Evolutionary conservation across 345 rosid genomes (phyloP).

Genomic region (Isatis tinctoria): DNA sequence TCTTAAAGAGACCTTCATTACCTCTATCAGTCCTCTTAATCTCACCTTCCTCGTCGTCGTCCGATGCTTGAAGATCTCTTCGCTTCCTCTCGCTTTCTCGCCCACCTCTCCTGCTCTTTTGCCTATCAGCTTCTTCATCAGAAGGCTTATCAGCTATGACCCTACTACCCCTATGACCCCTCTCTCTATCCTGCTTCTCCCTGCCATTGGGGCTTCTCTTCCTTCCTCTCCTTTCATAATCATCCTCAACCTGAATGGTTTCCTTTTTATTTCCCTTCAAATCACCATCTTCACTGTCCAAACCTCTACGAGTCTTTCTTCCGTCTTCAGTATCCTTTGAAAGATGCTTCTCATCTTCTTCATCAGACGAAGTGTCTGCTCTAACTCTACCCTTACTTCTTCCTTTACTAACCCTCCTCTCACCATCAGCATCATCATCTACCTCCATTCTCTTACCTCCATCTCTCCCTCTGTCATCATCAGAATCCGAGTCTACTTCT

Average conservation of each 20-base stretch:
- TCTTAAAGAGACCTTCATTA: slow-evolving; percentile 19
- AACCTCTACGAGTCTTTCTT: not conserved
- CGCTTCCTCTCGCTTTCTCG: slow-evolving; percentile 24
- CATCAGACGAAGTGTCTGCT: slow-evolving; percentile 23
- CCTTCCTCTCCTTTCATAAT: not conserved
- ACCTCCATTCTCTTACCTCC: not conserved
- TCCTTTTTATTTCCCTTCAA: not conserved
- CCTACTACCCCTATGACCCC: slow-evolving; percentile 24
- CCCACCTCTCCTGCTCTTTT: slow-evolving; percentile 15
- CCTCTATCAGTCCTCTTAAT: slow-evolving; percentile 21
- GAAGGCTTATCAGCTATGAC: slow-evolving; percentile 29
- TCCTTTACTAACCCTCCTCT: slow-evolving; percentile 8
- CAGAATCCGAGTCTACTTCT: slow-evolving; percentile 1
- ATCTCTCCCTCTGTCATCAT: slow-evolving; percentile 15
- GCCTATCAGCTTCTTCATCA: slow-evolving; percentile 31
- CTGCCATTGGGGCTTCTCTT: slow-evolving; percentile 1
- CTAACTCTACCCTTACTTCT: slow-evolving; percentile 6
- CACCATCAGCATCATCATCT: slow-evolving; percentile 8
- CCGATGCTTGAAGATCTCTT: slow-evolving; percentile 19
- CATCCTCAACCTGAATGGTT: not conserved
- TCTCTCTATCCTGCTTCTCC: slow-evolving; percentile 26
- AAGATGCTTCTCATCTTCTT: slow-evolving; percentile 1
- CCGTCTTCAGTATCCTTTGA: slow-evolving; percentile 3
- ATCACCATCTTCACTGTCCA: slow-evolving; percentile 3
- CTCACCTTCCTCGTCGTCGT: slow-evolving; percentile 31